These are phyloP conservation scores for Fusarium bactridioides DNA, from an alignment of 2,329 filamentous ascomycete genomes.

Conservation along the genomic window DNA sequence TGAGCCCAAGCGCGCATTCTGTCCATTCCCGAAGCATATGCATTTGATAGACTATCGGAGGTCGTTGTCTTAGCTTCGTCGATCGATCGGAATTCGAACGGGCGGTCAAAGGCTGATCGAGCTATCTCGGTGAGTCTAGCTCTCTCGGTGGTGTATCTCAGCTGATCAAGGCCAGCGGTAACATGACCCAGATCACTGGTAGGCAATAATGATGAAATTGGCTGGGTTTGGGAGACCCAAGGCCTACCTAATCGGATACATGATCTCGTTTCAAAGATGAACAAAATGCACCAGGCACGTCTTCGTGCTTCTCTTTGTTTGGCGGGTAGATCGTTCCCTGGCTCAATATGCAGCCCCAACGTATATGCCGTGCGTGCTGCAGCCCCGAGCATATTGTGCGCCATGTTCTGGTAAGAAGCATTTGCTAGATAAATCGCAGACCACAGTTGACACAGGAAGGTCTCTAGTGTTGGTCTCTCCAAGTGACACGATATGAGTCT, in stretches of 20 bases:
- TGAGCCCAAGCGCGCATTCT: background rate
- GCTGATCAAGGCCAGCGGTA: accelerated
- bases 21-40: background rate
- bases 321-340: accelerated
- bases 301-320: background rate
- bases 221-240: background rate
- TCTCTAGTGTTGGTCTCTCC: background rate
- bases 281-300: background rate
- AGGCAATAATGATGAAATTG: background rate
- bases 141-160: background rate
- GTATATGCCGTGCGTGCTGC: background rate
- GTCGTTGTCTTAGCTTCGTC: accelerated
- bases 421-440: background rate
- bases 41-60: accelerated
- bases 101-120: background rate
- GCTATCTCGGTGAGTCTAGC: background rate
- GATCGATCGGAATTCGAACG: accelerated
- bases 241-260: background rate
- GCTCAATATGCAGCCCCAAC: background rate
- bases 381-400: background rate
- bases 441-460: background rate
- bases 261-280: background rate
- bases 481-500: background rate
- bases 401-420: background rate
- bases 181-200: accelerated